Evolutionary conservation across 768 basidiomycete species (phyloP), one percentile per base, ranked within the genome.

Genomic region (Trametes meyenii): DNA sequence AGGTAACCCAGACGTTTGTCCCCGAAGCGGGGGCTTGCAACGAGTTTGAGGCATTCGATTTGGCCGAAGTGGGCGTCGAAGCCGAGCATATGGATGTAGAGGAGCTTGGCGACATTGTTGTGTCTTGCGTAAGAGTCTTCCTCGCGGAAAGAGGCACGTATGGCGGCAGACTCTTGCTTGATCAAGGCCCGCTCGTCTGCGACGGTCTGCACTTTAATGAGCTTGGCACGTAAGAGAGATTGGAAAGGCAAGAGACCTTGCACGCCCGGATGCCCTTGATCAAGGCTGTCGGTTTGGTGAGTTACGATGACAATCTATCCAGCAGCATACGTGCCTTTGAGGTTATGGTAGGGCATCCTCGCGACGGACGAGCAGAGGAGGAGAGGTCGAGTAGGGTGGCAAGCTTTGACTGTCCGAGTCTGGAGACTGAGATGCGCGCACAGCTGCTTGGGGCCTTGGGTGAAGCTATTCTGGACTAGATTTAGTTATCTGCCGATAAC

Each of bases 1-100:
- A 99, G 79, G 70, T 98, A 99, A 0, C 97, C 97, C 16, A 98
- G 79, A 23, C 96, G 83, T 77, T 99, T 99, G 80, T 99, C 97
- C 43, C 90, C 84, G 77, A 98, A 99, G 49, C 96, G 84, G 16
- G 95, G 94, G 71, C 94, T 94, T 35, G 95, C 95, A 40, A 97
- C 95, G 46, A 95, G 87, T 73, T 94, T 95, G 67, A 95, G 79
- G 76, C 94, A 96, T 79, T 96, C 94, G 74, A 99, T 98, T 81
- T 99, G 97, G 55, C 96, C 97, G 72, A 98, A 99, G 74, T 99
- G 97, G 33, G 97, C 97, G 10, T 95, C 94, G 46, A 96, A 98
- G 58, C 97, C 97, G 40, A 97, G 88, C 95, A 99, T 98, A 73
- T 96, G 93, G 77, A 97, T 97, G 78, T 99, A 98, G 62, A 99